Conservation (phyloP, 305 asterid species). For the Solanum chacoense region DNA sequence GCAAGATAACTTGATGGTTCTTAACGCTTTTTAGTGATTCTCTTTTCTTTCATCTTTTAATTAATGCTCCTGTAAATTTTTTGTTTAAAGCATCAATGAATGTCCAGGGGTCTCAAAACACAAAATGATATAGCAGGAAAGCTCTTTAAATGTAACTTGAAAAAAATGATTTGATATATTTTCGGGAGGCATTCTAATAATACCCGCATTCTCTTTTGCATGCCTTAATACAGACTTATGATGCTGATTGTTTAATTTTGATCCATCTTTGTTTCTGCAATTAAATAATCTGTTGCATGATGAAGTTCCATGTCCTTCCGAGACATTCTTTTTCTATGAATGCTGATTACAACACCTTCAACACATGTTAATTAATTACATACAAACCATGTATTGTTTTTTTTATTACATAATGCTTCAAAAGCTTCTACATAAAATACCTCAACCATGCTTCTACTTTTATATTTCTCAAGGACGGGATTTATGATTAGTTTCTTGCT, state of each 20-base stretch:
- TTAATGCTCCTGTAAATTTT: background rate
- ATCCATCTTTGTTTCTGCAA: background rate
- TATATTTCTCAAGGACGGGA: background rate
- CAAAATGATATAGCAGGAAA: background rate
- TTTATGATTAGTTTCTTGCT: conserved; percentile 1
- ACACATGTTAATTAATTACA: background rate
- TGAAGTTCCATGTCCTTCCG: background rate
- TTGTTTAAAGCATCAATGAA: background rate
- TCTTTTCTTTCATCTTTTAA: background rate
- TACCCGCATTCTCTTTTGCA: background rate
- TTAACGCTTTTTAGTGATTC: background rate
- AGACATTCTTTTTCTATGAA: background rate
- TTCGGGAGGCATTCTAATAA: background rate
- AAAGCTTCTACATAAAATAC: background rate
- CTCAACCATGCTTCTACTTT: conserved; percentile 4
- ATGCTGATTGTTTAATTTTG: background rate
- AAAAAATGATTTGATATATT: background rate
- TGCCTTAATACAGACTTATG: background rate
- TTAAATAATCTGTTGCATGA: background rate
- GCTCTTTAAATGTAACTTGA: background rate
- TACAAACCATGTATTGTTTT: background rate
- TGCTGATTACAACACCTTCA: background rate
- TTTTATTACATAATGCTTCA: background rate
- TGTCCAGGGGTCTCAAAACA: background rate
- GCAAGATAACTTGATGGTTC: background rate